Evolutionary conservation across 1,139 yeast genomes (phyloP), one percentile per base, ranked within the genome.

Genomic region (Hansenula sp.): DNA sequence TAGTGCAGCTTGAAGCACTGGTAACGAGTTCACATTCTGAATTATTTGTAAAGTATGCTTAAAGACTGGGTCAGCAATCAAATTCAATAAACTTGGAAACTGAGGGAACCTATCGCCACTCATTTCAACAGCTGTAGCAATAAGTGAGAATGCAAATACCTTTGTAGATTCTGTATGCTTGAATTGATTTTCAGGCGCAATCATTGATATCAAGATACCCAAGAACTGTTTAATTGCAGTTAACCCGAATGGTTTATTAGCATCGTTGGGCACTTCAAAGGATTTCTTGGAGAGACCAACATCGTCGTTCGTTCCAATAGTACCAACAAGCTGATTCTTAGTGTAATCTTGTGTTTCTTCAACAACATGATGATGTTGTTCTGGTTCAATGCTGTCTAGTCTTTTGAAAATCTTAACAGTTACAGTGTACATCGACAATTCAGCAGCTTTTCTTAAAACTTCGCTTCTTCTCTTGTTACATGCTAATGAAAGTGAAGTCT

Each of bases 401-500:
- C 78, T 79, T 25, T 71, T 63, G 59, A 90, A 92, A 10, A 90
- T 73, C 39, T 78, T 71, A 32, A 80, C 74, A 1, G 92, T 81
- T 40, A 89, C 79, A 6, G 81, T 69, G 30, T 75, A 69, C 75
- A 90, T 77, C 0, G 96, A 79, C 70, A 85, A 77, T 56, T 92
- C 97, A 0, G 97, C 97, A 1, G 95, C 85, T 46, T 84, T 76
- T 55, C 98, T 71, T 44, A 94, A 72, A 13, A 90, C 87, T 53
- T 92, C 97, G 46, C 95, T 84, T 60, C 97, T 75, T 58, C 90
- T 77, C 65, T 89, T 87, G 60, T 92, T 95, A 57, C 96, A 88
- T 2, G 97, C 96, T 62, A 94, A 75, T 13, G 95, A 82, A 56
- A 94, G 73, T 45, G 96, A 88, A 0, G 97, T 89, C 54, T 92